These are phyloP conservation scores for Cystobasidium slooffiae DNA, from an alignment of 1,284 basidiomycete genomes.

Conservation along the genomic window DNA sequence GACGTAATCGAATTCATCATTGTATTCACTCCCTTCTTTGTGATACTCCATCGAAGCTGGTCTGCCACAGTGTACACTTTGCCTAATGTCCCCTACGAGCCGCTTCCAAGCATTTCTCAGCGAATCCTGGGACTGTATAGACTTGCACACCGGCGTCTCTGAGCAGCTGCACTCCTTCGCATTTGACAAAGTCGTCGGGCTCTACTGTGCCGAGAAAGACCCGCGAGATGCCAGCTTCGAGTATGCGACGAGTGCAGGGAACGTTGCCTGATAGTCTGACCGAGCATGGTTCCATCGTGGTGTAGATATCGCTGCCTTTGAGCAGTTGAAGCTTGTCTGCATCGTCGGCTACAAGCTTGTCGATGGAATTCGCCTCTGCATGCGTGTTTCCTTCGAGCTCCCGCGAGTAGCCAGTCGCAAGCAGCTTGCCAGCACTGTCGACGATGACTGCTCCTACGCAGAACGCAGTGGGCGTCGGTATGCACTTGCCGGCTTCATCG, in stretches of 20 bases:
- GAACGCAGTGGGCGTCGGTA: constrained; percentile 78
- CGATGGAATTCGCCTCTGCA: constrained; percentile 91
- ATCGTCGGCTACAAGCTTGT: constrained; percentile 64
- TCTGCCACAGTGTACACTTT: neutral
- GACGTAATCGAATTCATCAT: neutral
- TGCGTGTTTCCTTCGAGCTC: constrained; percentile 95
- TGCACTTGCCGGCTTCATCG: constrained; percentile 72
- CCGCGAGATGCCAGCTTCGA: constrained; percentile 69
- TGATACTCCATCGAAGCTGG: too few relatives aligned
- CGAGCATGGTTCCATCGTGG: constrained; percentile 97
- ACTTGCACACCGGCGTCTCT: constrained; percentile 76
- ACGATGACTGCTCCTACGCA: constrained; percentile 87
- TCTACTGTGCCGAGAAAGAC: constrained; percentile 92
- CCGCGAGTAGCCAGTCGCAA: constrained; percentile 86
- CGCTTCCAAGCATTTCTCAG: constrained; percentile 71
- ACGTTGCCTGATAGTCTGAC: constrained; percentile 82
- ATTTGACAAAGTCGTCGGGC: constrained; percentile 92
- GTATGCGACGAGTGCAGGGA: constrained; percentile 84
- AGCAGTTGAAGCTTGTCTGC: constrained; percentile 61
- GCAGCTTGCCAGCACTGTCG: constrained; percentile 58
- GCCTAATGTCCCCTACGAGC: constrained; percentile 58
- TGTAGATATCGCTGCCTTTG: constrained; percentile 74
- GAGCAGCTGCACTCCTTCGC: constrained; percentile 81
- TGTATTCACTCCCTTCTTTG: neutral
- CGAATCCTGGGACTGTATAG: constrained; percentile 69